Conservation (phyloP, 352 stramenopile genomes). For the Albugo candida region DNA sequence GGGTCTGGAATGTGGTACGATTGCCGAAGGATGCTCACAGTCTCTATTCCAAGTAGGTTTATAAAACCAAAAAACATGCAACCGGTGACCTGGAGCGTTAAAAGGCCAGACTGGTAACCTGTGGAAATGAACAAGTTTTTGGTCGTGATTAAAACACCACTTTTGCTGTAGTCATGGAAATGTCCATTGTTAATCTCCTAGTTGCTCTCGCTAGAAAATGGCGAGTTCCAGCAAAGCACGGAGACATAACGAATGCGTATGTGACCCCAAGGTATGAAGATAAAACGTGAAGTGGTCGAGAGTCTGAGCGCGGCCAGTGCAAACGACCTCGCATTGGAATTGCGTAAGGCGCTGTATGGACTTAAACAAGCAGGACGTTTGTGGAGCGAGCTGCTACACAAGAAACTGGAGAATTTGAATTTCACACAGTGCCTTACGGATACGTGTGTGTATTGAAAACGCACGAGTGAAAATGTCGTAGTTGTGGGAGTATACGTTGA, state of each 20-base stretch:
- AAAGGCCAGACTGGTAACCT: constrained; percentile 9
- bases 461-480: too few species aligned
- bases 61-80: constrained; percentile 11
- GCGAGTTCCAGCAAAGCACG: constrained; percentile 7
- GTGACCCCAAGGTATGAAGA: constrained; percentile 9
- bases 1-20: constrained; percentile 1
- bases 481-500: not conserved
- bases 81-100: constrained; percentile 6
- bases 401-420: not conserved
- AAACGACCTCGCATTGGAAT: constrained; percentile 7
- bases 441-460: too few species aligned
- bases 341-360: constrained; percentile 14
- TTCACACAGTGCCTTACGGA: too few species aligned
- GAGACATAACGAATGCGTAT: constrained; percentile 18
- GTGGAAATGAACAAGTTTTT: constrained; percentile 8
- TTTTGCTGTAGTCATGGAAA: constrained; percentile 15
- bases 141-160: constrained; percentile 8
- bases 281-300: constrained; percentile 9
- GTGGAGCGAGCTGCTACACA: constrained; percentile 1
- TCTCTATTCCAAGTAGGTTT: constrained; percentile 12
- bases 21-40: not conserved
- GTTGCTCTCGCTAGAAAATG: constrained; percentile 6
- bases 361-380: constrained; percentile 14
- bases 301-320: too few species aligned
- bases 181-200: constrained; percentile 10